Conservation (phyloP, 345 rosid genomes). For the Eucalyptus virginea region DNA sequence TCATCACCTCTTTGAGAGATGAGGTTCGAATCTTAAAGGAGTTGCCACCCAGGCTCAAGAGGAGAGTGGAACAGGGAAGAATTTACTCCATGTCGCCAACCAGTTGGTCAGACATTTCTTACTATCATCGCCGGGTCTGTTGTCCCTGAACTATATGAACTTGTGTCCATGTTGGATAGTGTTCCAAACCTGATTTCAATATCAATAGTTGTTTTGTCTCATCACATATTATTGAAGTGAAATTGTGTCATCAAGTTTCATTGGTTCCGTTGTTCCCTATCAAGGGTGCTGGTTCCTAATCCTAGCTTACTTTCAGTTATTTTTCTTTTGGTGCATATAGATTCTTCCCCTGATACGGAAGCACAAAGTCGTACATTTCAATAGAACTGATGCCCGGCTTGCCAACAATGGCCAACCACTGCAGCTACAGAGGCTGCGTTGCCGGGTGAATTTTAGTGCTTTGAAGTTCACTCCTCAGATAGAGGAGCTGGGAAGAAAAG, state of each 20-base stretch:
- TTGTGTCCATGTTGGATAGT: neutral
- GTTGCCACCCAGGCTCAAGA: slow-evolving; percentile 19
- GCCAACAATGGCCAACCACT: slow-evolving; percentile 68
- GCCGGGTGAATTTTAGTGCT: slow-evolving; percentile 84
- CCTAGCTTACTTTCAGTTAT: neutral
- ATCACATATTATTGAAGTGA: neutral
- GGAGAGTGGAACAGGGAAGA: slow-evolving; percentile 6
- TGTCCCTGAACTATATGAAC: neutral
- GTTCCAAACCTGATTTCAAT: neutral
- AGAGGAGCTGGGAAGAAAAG: slow-evolving; percentile 83
- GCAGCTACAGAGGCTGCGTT: slow-evolving; percentile 86
- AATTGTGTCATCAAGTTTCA: neutral
- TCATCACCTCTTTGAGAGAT: slow-evolving; percentile 29
- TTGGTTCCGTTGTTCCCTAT: neutral
- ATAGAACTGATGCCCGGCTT: slow-evolving; percentile 89
- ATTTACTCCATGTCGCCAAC: slow-evolving; percentile 27
- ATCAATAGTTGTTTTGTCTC: neutral
- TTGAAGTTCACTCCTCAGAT: slow-evolving; percentile 86
- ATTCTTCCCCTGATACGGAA: slow-evolving; percentile 83
- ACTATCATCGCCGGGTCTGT: slow-evolving; percentile 26
- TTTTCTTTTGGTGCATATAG: slow-evolving; percentile 20
- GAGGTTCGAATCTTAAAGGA: slow-evolving; percentile 31
- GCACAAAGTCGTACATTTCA: slow-evolving; percentile 78
- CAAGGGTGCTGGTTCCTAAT: neutral
- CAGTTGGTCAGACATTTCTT: slow-evolving; percentile 47